phyloP scores from a whole-genome alignment of 2,329 filamentous ascomycete species.

The Mycosphaerelloides madeirae region DNA sequence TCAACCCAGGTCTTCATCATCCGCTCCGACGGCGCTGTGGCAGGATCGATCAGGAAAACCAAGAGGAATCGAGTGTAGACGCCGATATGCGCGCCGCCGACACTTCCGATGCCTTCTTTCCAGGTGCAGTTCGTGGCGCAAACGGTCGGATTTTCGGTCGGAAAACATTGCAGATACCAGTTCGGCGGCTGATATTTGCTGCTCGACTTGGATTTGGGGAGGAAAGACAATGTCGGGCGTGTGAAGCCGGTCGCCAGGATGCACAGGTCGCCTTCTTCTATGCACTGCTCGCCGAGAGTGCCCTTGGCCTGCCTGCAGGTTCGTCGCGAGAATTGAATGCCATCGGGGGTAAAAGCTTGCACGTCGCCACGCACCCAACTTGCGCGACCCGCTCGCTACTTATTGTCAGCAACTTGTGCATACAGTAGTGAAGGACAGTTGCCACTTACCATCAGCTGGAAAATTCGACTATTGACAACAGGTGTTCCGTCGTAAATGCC shows the following conservation, averaged over 20 bases:
- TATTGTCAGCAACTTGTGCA: conserved; percentile 58
- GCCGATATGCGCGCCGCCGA: conserved; percentile 83
- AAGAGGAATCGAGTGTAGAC: conserved; percentile 81
- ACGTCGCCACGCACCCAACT: conserved; percentile 81
- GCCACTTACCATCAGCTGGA: conserved; percentile 48
- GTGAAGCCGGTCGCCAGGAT: conserved; percentile 80
- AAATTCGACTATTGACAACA: conserved; percentile 11
- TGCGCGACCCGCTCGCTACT: conserved; percentile 66
- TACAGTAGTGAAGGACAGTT: no score
- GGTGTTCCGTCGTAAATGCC: conserved; percentile 76
- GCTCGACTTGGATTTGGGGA: conserved; percentile 67
- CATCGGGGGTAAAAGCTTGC: conserved; percentile 56
- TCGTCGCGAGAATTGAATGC: conserved; percentile 67
- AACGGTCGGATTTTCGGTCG: conserved; percentile 65
- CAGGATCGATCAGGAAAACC: conserved; percentile 77
- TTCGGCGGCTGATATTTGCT: conserved; percentile 73
- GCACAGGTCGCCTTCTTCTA: conserved; percentile 69
- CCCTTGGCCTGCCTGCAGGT: conserved; percentile 26
- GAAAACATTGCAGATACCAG: conserved; percentile 86
- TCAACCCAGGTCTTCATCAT: conserved; percentile 86
- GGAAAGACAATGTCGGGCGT: conserved; percentile 66
- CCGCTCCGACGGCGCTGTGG: conserved; percentile 64
- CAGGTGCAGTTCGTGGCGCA: conserved; percentile 83
- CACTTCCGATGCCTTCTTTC: conserved; percentile 71
- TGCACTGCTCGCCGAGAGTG: conserved; percentile 31